Base-by-base conservation (phyloP, 305 asterid species). In the Fraxinus greggii region DNA sequence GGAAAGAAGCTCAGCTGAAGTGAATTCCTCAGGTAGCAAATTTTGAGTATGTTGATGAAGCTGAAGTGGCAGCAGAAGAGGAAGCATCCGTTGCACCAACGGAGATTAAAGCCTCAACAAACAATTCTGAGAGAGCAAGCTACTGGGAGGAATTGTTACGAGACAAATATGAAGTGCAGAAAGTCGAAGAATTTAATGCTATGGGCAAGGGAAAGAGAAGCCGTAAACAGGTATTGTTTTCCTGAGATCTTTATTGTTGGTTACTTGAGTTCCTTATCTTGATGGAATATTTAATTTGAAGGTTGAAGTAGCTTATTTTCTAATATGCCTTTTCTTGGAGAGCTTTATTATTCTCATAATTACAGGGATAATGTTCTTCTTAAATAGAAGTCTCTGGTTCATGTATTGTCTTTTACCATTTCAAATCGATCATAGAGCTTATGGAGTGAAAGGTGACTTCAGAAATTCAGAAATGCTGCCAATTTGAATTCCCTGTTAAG, bases 181-280 rank as follows among this genome's bases (percentile, higher is more conserved):
- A 94, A 87, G 84, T 90, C 56, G 99, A 94, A 87, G 99, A 96
- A 83, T 88, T 93, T 76, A 94, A 89, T 87, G 81, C 98, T 48
- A 87, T 96, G 99, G 99, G 98, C 72, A 96, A 96, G 93, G 97
- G 99, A 76, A 94, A 91, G 92, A 93, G 99, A 88, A 90, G 97
- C 85, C 92, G 98, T 81, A 96, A 92, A 85, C 97, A 96, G 97
- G 98, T 94, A 79, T 56, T 35, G 28, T n/a, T 59, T 59, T 82
- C 56, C 73, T 9, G 28, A 33, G 54, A 67, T 73, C 33, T 45
- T 45, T 83, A 76, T 79, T 69, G 28, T 54, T 26, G 69, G 61
- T 78, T 59, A 73, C 81, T 83, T 67, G 5, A 35, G 72, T 77
- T 81, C 29, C 54, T 77, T 79, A 82, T 35, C 40, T 74, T 45